Evolutionary conservation across 805 yeast species (phyloP), one percentile per base, ranked within the genome.

Genomic region (Teunomyces funiuensis): DNA sequence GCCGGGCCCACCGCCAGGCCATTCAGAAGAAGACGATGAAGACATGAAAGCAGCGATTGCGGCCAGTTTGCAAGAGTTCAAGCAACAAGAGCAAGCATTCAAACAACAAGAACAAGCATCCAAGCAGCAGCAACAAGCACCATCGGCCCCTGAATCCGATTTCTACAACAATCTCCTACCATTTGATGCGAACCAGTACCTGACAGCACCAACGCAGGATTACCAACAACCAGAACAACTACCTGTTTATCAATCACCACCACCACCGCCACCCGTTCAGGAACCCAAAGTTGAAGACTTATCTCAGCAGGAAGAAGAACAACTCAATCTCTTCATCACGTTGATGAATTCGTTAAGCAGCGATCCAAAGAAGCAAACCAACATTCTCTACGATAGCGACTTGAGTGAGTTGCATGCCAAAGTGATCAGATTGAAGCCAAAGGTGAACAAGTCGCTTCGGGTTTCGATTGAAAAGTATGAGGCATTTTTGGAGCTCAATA

Each of bases 11-110:
- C 30, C 44, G 5, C 44, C 52, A 3, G 57, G 46, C 2, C 67
- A 61, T 11, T 86, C 79, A 2, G 88, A 85, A 14, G 86, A 83
- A 13, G 96, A 89, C 55, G 76, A 70, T 33, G 91, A 84, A 28
- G 96, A 88, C 27, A 77, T 91, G 81, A 86, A 82, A 58, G 95
- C 93, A 0, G 99, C 98, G 0, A 91, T 93, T 43, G 96, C 85
- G 11, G 96, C 96, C 0, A 88, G 96, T 61, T 71, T 93, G 46
- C 74, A 74, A 40, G 97, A 90, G 44, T 73, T 85, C 57, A 78
- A 84, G 49, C 53, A 49, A 6, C 60, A 65, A 43, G 60, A 58
- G 40, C 39, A 44, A 28, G 29, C 43, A 9, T 38, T 47, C 16
- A 46, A 53, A 28, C 42, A 36, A 28, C 44, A 18, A 6, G 31